phyloP scores from a whole-genome alignment of 306 rosid species.

The Cucumis cinereus region DNA sequence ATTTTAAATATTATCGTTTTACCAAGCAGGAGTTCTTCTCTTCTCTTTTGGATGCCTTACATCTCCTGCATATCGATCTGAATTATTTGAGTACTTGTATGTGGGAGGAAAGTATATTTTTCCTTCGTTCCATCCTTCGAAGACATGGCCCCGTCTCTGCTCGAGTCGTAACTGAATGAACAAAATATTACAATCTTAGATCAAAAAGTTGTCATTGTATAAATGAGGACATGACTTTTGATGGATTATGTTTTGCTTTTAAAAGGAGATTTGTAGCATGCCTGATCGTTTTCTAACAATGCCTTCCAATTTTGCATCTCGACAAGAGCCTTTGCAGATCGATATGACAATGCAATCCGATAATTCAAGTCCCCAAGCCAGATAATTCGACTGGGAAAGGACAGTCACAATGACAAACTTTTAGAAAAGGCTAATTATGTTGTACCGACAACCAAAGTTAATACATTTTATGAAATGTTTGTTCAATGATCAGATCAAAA shows the following conservation, averaged over 20 bases:
- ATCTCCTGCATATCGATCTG: conserved; percentile 93
- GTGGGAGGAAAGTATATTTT: conserved; percentile 96
- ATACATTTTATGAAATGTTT: not conserved
- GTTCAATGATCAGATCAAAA: not conserved
- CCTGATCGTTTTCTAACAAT: conserved; percentile 95
- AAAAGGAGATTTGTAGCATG: conserved; percentile 15
- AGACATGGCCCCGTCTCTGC: conserved; percentile 64
- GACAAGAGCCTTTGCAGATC: conserved; percentile 91
- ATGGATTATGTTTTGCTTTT: not conserved
- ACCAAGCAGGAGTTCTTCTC: conserved; percentile 99
- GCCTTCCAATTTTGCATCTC: conserved; percentile 96
- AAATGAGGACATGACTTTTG: not conserved
- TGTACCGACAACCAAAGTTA: conserved; percentile 5
- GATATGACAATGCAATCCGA: conserved; percentile 91
- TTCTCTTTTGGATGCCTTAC: conserved; percentile 66
- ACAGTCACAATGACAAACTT: not conserved
- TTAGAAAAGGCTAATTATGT: not conserved
- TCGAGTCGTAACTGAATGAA: conserved; percentile 71
- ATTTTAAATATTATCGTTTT: not conserved
- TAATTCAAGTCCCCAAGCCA: conserved; percentile 99
- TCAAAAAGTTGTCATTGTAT: not conserved
- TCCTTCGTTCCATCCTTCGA: conserved; percentile 91
- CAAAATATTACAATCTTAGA: conserved; percentile 19
- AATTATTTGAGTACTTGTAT: conserved; percentile 89
- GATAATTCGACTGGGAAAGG: conserved; percentile 60